Base-by-base conservation (phyloP, 2,329 filamentous ascomycete genomes). In the Trichophaea hybrida region DNA sequence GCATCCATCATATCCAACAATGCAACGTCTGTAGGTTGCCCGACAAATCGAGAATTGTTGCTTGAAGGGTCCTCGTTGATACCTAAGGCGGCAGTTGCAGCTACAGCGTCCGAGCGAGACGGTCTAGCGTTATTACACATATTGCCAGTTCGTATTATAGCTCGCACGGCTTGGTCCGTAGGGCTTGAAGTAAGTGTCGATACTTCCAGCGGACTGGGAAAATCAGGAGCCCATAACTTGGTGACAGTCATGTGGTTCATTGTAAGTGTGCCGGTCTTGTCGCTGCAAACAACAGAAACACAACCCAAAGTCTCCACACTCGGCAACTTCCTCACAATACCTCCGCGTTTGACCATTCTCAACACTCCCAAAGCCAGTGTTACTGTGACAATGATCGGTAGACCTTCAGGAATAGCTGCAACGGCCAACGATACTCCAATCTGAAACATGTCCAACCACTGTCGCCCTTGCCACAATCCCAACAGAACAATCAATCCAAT, bases 201-300 rank as follows among this genome's bases (percentile, higher is more conserved):
- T 59, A 64, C 75, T 56, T 82, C 78, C 38, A 81, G 75, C 5
- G 81, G 78, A 59, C 74, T 71, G 5, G 73, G 66, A 48, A 67
- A 61, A 55, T 68, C 64, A 55, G 60, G 60, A 8, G 67, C 65
- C 93, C 93, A 98, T 76, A 98, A 83, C 70, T 93, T 94, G 13
- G 89, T 90, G 0, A 89, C 89, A 0, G 93, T 94, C 93, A 98
- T 97, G 71, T 98, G 93, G 70, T 97, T 98, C 70, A 90, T 89
- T 0, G 93, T 98, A 62, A 98, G 75, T 1, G 93, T 98, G 35
- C 91, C 84, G 48, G 93, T 98, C 75, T 98, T 98, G 76, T 98
- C 93, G 67, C 89, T 96, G 75, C 94, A 98, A 5, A 98, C 88
- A n/a, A 98, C 90, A 69, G 97, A 98, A 61, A 98, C 93, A n/a